Evolutionary conservation across 345 rosid genomes (phyloP), one percentile per base, ranked within the genome.

Genomic region (Raphanus raphanistrum): DNA sequence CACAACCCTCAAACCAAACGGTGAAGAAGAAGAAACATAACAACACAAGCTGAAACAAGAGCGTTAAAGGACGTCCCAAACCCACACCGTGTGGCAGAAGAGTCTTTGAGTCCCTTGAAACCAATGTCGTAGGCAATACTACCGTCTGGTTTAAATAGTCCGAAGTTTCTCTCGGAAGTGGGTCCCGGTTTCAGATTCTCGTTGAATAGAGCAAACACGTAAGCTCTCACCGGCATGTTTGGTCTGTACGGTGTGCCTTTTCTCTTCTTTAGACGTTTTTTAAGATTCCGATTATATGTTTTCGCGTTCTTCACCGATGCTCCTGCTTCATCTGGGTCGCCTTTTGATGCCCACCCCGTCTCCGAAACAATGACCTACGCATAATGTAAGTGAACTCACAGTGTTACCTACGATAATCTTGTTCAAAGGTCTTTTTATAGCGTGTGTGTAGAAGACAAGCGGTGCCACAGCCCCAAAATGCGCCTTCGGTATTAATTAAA

Each of bases 291-390:
- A 26, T 92, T 92, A 67, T 95, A 95, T 6, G 88, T 84, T 88
- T 15, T 86, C 0, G 98, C 98, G 43, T 95, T 92, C 61, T 87
- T 82, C 72, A 70, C 3, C 0, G 54, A 59, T 5, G 99, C 99
- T 28, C 98, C 98, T 0, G 92, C 85, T 80, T 95, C 98, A 54
- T 89, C 71, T 8, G 71, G 71, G 5, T 95, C 99, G 0, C 99
- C 99, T 16, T 31, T 76, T 7, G 97, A 92, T 5, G 97, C 98
- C 99, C 99, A 95, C 0, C 99, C 98, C 0, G 99, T 95, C 75
- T 95, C 96, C 15, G 98, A 92, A 28, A 94, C 97, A 16, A 95
- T 90, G 48, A 95, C 92, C 79, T 88, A 62, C 35, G 12, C 25
- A 35, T 55, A 36, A 6, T 48, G 15, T 13, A 48, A 13, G 17